Evolutionary conservation across 2,329 filamentous ascomycete species (phyloP).

Genomic region (Ceratocystis huliohia): DNA sequence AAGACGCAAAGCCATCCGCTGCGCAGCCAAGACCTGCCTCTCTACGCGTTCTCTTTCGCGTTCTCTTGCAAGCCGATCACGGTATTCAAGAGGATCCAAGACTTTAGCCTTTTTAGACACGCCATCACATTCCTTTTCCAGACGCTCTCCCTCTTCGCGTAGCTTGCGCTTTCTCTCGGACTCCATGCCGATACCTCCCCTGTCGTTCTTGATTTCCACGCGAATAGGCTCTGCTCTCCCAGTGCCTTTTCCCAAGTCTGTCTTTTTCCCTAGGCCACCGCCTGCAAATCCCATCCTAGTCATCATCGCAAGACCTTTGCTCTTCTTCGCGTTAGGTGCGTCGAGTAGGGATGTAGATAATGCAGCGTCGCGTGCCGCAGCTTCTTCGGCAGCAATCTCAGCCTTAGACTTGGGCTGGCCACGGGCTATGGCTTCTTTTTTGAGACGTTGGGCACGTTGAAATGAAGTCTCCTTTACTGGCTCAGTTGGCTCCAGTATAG

Average conservation of each 20-base stretch:
- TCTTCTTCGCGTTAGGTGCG: conserved; percentile 42
- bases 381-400: conserved; percentile 64
- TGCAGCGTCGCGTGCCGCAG: conserved; percentile 58
- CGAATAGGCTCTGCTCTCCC: conserved; percentile 52
- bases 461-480: conserved; percentile 42
- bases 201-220: conserved; percentile 63
- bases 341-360: conserved; percentile 62
- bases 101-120: conserved; percentile 28
- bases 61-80: conserved; percentile 58
- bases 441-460: conserved; percentile 41
- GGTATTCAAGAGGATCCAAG: conserved; percentile 56
- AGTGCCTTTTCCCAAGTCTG: conserved; percentile 28
- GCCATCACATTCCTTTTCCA: conserved; percentile 43
- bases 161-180: conserved; percentile 69
- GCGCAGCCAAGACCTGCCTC: conserved; percentile 59
- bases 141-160: conserved; percentile 33
- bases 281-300: conserved; percentile 87
- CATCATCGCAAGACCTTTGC: conserved; percentile 94
- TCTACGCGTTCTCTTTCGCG: conserved; percentile 56
- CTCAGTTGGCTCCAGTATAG: conserved; percentile 53
- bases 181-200: conserved; percentile 73
- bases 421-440: conserved; percentile 54
- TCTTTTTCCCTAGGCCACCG: conserved; percentile 52
- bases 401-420: conserved; percentile 65
- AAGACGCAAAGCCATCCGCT: conserved; percentile 70